Evolutionary conservation across 331 rosid genomes (phyloP), one percentile per base, ranked within the genome.

Genomic region (Malus hybrid): DNA sequence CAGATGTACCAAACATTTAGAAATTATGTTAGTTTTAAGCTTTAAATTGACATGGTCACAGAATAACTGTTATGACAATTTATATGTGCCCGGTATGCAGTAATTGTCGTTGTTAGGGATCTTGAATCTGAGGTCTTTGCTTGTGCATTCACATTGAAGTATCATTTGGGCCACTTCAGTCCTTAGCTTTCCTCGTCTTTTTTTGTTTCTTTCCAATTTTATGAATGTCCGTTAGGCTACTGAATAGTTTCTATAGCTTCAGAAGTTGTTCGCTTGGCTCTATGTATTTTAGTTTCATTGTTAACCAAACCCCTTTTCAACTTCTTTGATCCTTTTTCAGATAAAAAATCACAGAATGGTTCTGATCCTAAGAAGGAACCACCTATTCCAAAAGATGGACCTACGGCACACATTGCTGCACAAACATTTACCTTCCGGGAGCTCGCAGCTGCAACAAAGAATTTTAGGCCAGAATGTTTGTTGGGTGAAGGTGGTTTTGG

Each of bases 401-500:
- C 96, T 61, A 89, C 97, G 1, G 88, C 97, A 67, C 87, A 92
- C 74, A 95, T 95, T 86, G 99, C 99, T 57, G 99, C 97, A 56
- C 99, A 95, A 79, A 95, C 99, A 72, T 95, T 95, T 83, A 90
- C 99, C 55, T 95, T 95, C 75, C 88, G 97, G 70, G 99, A 95
- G 85, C 97, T 95, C 48, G 99, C 97, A 48, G 87, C 96, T 57
- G 99, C 99, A 52, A 95, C 99, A 28, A 89, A 85, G 87, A 95
- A 95, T 79, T 95, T 95, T 70, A 87, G 88, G 86, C 89, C 89
- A 39, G 99, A 95, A 82, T 85, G 90, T 80, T 85, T 95, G 63
- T 61, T 95, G 63, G 99, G 99, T 0, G 99, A 92, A 89, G 99
- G 99, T 63, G 99, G 99, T 14, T 95, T 95, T 69, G 99, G 99